Percentiles rank a stretch among this genome's conserved stretches.
Conservation (phyloP, 257 asterid species). For the Verbascum thapsus region DNA sequence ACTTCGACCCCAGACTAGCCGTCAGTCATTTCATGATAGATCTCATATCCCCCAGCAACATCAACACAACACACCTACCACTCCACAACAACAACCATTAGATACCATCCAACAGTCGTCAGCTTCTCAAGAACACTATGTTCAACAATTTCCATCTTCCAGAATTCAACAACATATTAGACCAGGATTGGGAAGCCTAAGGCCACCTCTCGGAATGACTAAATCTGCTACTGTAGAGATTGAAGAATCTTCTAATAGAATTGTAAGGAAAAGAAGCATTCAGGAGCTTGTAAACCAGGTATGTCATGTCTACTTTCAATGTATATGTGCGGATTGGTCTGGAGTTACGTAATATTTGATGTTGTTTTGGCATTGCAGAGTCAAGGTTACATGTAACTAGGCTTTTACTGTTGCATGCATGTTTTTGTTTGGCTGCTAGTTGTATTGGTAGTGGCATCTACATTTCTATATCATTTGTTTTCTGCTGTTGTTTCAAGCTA, state of each 20-base stretch:
- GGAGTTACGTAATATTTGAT: no score
- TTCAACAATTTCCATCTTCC: slow-evolving; percentile 56
- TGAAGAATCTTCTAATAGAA: slow-evolving; percentile 61
- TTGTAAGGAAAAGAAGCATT: slow-evolving; percentile 80
- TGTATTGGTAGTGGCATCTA: not conserved
- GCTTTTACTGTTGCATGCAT: not conserved
- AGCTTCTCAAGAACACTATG: slow-evolving; percentile 62
- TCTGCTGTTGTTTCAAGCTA: slow-evolving; percentile 16
- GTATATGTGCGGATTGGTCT: no score
- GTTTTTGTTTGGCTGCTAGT: slow-evolving; percentile 21
- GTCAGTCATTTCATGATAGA: slow-evolving; percentile 70
- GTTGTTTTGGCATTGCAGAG: no score
- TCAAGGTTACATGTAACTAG: not conserved
- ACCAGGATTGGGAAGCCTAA: slow-evolving; percentile 62
- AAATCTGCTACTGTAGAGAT: slow-evolving; percentile 58
- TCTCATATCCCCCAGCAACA: slow-evolving; percentile 60
- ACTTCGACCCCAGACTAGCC: slow-evolving; percentile 59
- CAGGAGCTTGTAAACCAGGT: slow-evolving; percentile 84
- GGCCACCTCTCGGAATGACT: slow-evolving; percentile 49
- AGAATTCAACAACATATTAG: slow-evolving; percentile 66
- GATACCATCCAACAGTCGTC: slow-evolving; percentile 51
- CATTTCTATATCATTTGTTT: slow-evolving; percentile 6
- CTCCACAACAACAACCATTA: slow-evolving; percentile 52
- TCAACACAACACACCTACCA: slow-evolving; percentile 49
- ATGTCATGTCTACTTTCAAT: slow-evolving; percentile 13